Evolutionary conservation across 768 basidiomycete genomes (phyloP).

Genomic region (Lactifluus hygrophoroides): DNA sequence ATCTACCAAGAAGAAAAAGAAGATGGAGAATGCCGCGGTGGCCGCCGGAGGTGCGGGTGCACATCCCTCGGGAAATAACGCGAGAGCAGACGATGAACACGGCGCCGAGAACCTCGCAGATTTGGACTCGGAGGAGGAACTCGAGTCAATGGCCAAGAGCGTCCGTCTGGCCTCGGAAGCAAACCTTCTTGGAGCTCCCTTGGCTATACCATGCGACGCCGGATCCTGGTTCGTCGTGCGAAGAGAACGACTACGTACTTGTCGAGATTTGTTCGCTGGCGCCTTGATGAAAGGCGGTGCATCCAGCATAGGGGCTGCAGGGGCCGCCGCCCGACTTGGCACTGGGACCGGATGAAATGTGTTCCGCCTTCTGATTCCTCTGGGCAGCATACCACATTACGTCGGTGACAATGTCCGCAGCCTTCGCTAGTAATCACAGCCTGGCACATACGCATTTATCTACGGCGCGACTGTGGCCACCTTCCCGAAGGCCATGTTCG

Average conservation of each 20-base stretch:
- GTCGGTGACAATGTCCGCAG: no score
- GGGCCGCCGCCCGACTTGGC: constrained; percentile 17
- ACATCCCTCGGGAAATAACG: constrained; percentile 37
- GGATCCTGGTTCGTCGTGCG: constrained; percentile 78
- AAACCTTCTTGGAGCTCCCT: constrained; percentile 52
- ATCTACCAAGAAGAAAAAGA: constrained; percentile 61
- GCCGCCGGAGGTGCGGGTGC: constrained; percentile 27
- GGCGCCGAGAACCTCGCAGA: constrained; percentile 59
- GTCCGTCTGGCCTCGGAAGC: constrained; percentile 47
- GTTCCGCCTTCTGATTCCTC: background rate
- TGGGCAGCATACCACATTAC: background rate
- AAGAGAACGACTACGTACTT: constrained; percentile 48
- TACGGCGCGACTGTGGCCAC: no score
- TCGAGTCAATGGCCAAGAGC: constrained; percentile 62
- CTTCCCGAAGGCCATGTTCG: no score
- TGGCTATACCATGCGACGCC: constrained; percentile 66
- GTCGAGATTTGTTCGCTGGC: constrained; percentile 27
- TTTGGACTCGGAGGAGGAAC: constrained; percentile 77
- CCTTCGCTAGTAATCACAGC: no score
- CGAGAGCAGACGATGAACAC: constrained; percentile 44
- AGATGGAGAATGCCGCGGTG: constrained; percentile 35
- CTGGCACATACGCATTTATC: no score
- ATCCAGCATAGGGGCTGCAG: constrained; percentile 20
- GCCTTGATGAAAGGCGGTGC: constrained; percentile 25
- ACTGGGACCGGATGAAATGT: constrained; percentile 10